phyloP scores from a whole-genome alignment of 2,329 filamentous ascomycete genomes.

The Ceratocystis papillata region DNA sequence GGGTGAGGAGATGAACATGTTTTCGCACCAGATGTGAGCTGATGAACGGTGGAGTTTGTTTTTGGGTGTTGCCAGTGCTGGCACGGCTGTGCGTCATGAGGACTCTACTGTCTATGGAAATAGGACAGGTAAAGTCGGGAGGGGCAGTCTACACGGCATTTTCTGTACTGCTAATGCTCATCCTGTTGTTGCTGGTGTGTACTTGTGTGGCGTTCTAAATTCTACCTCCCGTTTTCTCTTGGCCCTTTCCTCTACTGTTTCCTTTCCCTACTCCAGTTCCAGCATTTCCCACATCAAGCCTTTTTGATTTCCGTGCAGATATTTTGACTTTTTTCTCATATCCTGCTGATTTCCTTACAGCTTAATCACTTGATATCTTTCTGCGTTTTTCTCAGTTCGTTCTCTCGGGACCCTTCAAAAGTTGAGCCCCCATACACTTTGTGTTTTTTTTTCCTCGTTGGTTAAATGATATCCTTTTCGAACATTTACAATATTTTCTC shows the following conservation, averaged over 20 bases:
- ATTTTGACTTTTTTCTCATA: background rate
- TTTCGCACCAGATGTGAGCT: conserved; percentile 74
- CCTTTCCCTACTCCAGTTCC: background rate
- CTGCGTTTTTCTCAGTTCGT: conserved; percentile 8
- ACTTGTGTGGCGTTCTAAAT: background rate
- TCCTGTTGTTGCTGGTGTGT: background rate
- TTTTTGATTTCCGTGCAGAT: background rate
- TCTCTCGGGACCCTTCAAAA: conserved; percentile 20
- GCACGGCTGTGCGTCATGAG: background rate
- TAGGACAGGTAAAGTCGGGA: too few species aligned
- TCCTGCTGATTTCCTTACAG: background rate
- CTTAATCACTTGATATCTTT: background rate
- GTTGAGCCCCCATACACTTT: conserved; percentile 20
- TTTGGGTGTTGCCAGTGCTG: background rate
- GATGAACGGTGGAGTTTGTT: background rate
- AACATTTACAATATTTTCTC: conserved; percentile 16
- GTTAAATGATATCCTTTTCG: conserved; percentile 23
- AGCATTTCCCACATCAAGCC: conserved; percentile 15
- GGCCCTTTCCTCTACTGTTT: too few species aligned
- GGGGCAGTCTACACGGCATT: too few species aligned
- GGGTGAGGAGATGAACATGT: conserved; percentile 92
- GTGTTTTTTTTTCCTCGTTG: conserved; percentile 25
- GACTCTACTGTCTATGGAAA: too few species aligned
- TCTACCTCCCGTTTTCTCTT: background rate
- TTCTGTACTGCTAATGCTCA: too few species aligned